Base-by-base conservation (phyloP, 352 stramenopile species). In the Pythium aphanidermatum region DNA sequence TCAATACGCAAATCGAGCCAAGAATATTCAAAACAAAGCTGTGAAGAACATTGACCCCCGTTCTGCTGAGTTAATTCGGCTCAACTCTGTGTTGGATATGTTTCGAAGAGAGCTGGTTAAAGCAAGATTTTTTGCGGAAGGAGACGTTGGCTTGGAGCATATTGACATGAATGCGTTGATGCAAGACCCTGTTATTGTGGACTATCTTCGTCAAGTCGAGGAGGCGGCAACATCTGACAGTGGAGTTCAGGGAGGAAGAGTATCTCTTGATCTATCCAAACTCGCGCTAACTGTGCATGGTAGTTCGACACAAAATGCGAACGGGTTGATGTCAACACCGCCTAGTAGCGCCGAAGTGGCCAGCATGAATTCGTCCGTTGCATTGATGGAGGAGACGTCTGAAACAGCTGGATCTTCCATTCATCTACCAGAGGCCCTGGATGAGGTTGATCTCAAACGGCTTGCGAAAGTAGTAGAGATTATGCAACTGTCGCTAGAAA, bases 1-100 rank as follows among this genome's bases (percentile, higher is more conserved):
- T 7, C 81, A 91, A 30, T 95, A 95, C 28, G 83, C 83, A 16
- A 95, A 90, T 40, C 73, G 83, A 1, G 83, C 83, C 6, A 89
- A 86, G 37, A 92, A 92, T 38, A 95, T 95, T 43, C 83, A 92
- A 28, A 95, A 95, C 48, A 95, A 95, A 49, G 83, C 83, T 4
- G 68, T 95, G 20, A 95, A 95, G 41, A 95, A 95, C 32, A 74
- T 95, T 25, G 81, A 95, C 60, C 74, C 64, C n/a, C 64, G 74
- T 11, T 88, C 81, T 11, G 77, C 73, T 0, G 78, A 95, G 42
- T 40, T 95, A 0, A 50, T 79, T 16, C 68, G 60, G n/a, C 46
- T 89, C 25, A 83, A 84, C 39, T 71, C 79, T 0, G 71, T 88
- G 16, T 85, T 86, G 31, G 54, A 71, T 4, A 33, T 95, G 12